These are phyloP conservation scores for Fagopyrum tataricum DNA, from an alignment of 148 eudicot species.

Conservation along the genomic window DNA sequence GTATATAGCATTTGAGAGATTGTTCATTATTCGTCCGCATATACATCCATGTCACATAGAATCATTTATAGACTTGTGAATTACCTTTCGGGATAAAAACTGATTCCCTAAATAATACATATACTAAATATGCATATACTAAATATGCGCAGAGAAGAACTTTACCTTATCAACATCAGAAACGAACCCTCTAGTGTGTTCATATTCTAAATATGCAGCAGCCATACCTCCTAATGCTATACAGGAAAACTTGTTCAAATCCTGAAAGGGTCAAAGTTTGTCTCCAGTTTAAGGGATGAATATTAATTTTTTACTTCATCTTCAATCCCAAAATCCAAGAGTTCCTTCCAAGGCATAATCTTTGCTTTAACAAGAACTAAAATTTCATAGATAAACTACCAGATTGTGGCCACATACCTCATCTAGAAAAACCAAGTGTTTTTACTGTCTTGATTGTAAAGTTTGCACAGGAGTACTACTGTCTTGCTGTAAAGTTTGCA, in stretches of 20 bases:
- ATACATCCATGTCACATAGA: background rate
- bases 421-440: no score
- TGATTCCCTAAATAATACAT: no score
- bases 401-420: no score
- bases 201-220: conserved; percentile 79
- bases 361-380: no score
- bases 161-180: conserved; percentile 37
- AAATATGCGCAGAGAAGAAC: background rate
- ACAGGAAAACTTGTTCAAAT: conserved; percentile 86
- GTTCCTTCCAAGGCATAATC: no score
- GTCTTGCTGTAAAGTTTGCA: no score
- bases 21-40: background rate
- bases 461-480: no score
- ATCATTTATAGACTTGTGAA: background rate
- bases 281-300: background rate
- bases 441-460: no score
- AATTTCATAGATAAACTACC: no score
- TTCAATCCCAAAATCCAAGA: no score
- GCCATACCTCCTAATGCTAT: conserved; percentile 94
- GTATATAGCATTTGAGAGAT: background rate
- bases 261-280: conserved; percentile 25
- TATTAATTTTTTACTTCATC: no score
- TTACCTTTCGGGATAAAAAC: conserved; percentile 86
- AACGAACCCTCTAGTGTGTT: conserved; percentile 32
- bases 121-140: no score